Conservation (phyloP, 2,329 filamentous ascomycete species). For the Aspergillus sp. region DNA sequence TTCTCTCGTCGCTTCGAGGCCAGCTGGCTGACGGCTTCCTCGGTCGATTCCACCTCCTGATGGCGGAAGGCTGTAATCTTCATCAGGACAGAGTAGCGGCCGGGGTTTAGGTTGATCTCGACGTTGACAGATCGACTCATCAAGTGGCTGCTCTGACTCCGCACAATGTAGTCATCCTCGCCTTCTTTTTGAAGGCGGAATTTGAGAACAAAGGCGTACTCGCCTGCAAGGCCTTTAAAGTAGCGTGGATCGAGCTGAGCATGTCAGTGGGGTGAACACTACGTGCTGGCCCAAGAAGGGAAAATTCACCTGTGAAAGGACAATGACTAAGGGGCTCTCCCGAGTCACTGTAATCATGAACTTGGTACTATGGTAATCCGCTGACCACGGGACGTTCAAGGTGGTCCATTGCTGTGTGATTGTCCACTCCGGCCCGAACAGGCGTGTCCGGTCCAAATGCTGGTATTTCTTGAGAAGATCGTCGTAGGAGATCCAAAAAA, state of each 20-base stretch:
- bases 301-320: conserved; percentile 44
- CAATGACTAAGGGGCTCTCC: conserved; percentile 48
- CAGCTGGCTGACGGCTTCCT: conserved; percentile 59
- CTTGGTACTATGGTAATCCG: conserved; percentile 53
- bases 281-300: no score
- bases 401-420: conserved; percentile 55
- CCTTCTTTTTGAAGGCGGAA: conserved; percentile 53
- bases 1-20: conserved; percentile 62
- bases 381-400: conserved; percentile 52
- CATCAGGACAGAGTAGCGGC: conserved; percentile 66
- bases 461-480: conserved; percentile 53
- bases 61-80: conserved; percentile 62
- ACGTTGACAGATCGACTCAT: conserved; percentile 70
- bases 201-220: conserved; percentile 51
- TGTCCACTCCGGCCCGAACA: conserved; percentile 54
- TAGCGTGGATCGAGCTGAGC: conserved; percentile 50
- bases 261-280: conserved; percentile 6
- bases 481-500: conserved; percentile 55
- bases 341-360: conserved; percentile 49
- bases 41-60: conserved; percentile 45
- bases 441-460: conserved; percentile 52
- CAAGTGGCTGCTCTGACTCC: conserved; percentile 47
- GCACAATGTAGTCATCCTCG: conserved; percentile 53
- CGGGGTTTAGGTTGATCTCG: conserved; percentile 65
- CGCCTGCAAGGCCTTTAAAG: conserved; percentile 49